Conservation (phyloP, 1,139 yeast species). For the Pichia sp. region DNA sequence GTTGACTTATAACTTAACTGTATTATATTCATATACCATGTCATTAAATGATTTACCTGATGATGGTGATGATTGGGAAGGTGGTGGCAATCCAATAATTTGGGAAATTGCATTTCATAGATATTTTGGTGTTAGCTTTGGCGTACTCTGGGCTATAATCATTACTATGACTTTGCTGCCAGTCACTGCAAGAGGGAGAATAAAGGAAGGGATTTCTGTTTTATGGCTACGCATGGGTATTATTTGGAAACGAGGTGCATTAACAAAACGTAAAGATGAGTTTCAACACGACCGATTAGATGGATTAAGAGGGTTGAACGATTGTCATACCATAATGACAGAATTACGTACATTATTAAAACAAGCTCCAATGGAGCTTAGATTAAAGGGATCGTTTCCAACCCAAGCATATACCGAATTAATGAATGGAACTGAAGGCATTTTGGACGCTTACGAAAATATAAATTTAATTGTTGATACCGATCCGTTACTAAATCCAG, state of each 20-base stretch:
- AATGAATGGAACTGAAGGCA: conserved; percentile 52
- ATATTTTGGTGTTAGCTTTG: conserved; percentile 63
- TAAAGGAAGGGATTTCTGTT: conserved; percentile 58
- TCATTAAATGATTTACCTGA: conserved; percentile 43
- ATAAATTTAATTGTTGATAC: conserved; percentile 61
- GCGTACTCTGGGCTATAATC: conserved; percentile 70
- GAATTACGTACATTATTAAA: conserved; percentile 56
- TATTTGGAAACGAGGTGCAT: conserved; percentile 68
- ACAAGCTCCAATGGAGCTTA: conserved; percentile 71
- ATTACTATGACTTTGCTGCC: conserved; percentile 65
- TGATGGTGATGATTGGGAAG: conserved; percentile 55
- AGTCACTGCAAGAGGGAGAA: conserved; percentile 64
- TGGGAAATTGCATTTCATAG: conserved; percentile 78
- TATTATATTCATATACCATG: conserved; percentile 69
- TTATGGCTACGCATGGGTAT: conserved; percentile 78
- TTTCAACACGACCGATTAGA: conserved; percentile 32
- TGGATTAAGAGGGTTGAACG: conserved; percentile 50
- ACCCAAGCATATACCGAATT: conserved; percentile 43
- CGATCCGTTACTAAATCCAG: conserved; percentile 47
- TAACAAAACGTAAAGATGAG: conserved; percentile 25
- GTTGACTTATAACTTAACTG: conserved; percentile 73
- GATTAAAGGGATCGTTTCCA: conserved; percentile 73
- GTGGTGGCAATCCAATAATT: conserved; percentile 63
- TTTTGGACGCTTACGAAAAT: conserved; percentile 71
- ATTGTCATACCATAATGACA: conserved; percentile 50